Conservation (phyloP, 805 yeast genomes). For the Candida chauliodis region DNA sequence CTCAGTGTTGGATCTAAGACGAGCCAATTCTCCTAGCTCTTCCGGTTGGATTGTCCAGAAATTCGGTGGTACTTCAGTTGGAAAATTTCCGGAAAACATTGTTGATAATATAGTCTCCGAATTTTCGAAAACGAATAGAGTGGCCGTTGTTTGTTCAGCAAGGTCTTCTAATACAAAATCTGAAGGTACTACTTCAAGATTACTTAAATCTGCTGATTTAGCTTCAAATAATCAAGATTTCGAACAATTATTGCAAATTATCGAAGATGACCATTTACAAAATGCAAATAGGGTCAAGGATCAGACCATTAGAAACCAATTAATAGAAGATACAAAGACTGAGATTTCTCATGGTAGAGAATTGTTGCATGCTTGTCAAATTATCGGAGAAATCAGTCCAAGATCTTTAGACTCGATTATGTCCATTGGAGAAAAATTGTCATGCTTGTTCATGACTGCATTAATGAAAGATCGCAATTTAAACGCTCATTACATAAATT, state of each 20-base stretch:
- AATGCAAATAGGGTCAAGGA: conserved; percentile 60
- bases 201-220: conserved; percentile 78
- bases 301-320: conserved; percentile 44
- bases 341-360: conserved; percentile 70
- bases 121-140: conserved; percentile 57
- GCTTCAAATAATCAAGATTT: conserved; percentile 63
- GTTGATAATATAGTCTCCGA: conserved; percentile 78
- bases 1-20: conserved; percentile 37
- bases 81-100: conserved; percentile 85
- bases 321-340: conserved; percentile 54
- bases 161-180: conserved; percentile 86
- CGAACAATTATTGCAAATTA: conserved; percentile 54
- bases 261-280: conserved; percentile 71
- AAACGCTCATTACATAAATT: conserved; percentile 73
- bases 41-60: conserved; percentile 64
- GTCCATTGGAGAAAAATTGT: conserved; percentile 90
- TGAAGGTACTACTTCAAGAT: conserved; percentile 92
- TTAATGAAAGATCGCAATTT: conserved; percentile 81
- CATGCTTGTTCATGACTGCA: conserved; percentile 86
- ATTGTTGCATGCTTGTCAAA: conserved; percentile 79
- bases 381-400: conserved; percentile 87
- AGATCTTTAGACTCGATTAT: conserved; percentile 86
- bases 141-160: conserved; percentile 95
- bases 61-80: conserved; percentile 97
- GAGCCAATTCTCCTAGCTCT: conserved; percentile 13